Conservation (phyloP, 495 filamentous ascomycete genomes). For the Hypoxylon lienhwacheense region DNA sequence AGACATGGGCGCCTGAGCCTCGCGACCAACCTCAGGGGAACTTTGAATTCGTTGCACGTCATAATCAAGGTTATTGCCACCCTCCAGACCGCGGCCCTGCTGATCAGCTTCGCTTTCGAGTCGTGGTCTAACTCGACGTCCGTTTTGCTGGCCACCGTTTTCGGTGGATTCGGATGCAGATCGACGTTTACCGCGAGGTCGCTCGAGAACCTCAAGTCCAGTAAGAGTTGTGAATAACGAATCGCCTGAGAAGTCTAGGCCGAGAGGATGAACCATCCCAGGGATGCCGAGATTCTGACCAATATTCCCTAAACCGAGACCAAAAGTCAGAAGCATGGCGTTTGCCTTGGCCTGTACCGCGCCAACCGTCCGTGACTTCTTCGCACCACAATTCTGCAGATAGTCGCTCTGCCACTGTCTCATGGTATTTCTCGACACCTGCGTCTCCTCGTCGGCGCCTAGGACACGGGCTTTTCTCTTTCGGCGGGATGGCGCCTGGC, state of each 20-base stretch:
- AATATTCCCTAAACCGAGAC: constrained; percentile 45
- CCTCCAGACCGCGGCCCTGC: constrained; percentile 20
- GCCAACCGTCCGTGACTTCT: constrained; percentile 17
- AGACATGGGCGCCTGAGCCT: constrained; percentile 40
- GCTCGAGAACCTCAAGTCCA: constrained; percentile 19
- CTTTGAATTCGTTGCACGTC: constrained; percentile 19
- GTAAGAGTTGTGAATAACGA: constrained; percentile 37
- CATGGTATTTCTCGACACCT: constrained; percentile 58
- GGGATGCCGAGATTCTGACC: constrained; percentile 36
- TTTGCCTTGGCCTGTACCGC: constrained; percentile 47
- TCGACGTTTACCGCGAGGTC: constrained; percentile 28
- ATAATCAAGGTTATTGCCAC: constrained; percentile 26
- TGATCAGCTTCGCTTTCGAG: constrained; percentile 20
- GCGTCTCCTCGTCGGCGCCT: constrained; percentile 45
- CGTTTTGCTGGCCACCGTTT: constrained; percentile 22
- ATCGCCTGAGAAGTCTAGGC: constrained; percentile 43
- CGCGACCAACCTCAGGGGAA: constrained; percentile 44
- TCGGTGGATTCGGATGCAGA: constrained; percentile 31
- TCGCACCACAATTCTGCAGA: constrained; percentile 45
- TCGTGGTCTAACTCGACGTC: constrained; percentile 36
- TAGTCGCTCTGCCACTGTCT: constrained; percentile 64
- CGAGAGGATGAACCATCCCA: constrained; percentile 42
- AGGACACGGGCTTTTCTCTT: constrained; percentile 33
- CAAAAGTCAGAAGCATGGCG: constrained; percentile 49
- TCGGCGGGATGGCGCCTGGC: constrained; percentile 32